Base-by-base conservation (phyloP, 805 yeast genomes). In the Tetrapisispora phaffii region DNA sequence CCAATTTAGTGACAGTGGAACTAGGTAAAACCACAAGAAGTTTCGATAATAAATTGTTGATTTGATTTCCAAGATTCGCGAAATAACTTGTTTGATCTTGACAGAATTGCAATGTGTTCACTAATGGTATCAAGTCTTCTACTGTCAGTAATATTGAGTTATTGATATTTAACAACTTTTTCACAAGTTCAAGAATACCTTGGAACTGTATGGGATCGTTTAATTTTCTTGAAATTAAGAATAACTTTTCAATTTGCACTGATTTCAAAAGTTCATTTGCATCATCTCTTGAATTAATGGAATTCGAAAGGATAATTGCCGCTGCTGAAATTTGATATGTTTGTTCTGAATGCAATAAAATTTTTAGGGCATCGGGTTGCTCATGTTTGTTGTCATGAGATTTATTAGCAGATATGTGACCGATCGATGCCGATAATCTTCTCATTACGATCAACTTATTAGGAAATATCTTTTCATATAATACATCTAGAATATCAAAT, bases 201-300 rank as follows among this genome's bases (percentile, higher is more conserved):
- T 62, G 66, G 34, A 47, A 59, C 42, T 60, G 60, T 46, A 61
- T 47, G 5, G 67, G 66, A 40, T 64, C 68, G 21, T 45, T 52
- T 12, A 63, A 45, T 7, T 34, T 41, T 7, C 38, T 28, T 5
- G 51, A 45, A 7, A 40, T 40, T 0, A 42, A n/a, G 3, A 59
- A 49, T 2, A 63, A 16, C 9, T 50, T 31, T 8, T 48, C 47
- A 7, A 54, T 28, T 1, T 52, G 21, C 12, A 60, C 33, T 7
- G 41, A 16, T 5, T 52, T 37, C 20, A 47, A 32, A 7, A 59
- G 43, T 1, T 44, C 45, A 32, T 58, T 43, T 2, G 50, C 62
- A 39, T 56, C 57, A 26, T 47, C 45, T 24, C 51, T 52, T 4
- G 54, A 54, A 2, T 45, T 16, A 7, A 60, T 53, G 2, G 61